Percentiles rank a stretch among this genome's conserved stretches.
Evolutionary conservation across 345 rosid genomes (phyloP).

Genomic region (Citrus unshiu): DNA sequence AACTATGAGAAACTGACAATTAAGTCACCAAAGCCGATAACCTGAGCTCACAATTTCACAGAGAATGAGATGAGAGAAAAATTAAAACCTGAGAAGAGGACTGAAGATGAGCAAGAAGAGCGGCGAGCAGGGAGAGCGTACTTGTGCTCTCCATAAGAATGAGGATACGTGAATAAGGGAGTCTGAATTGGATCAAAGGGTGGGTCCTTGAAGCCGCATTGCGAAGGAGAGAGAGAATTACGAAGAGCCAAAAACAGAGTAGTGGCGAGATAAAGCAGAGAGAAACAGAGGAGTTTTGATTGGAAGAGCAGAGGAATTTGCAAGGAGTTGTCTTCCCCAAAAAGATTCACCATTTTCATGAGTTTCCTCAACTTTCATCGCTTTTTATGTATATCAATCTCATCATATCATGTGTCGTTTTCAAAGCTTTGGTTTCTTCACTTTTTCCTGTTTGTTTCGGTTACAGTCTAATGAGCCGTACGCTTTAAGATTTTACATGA

Average conservation of each 20-base stretch:
- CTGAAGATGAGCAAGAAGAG: conserved; percentile 63
- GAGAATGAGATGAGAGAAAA: not conserved
- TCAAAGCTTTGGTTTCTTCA: not conserved
- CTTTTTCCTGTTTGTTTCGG: not conserved
- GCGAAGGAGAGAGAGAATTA: conserved; percentile 40
- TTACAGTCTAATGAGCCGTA: no score
- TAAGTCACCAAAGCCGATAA: not conserved
- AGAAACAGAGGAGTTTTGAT: conserved; percentile 80
- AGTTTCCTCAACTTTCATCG: not conserved
- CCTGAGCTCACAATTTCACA: not conserved
- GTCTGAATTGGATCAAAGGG: conserved; percentile 65
- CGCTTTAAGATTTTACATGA: no score
- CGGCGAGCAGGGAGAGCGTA: conserved; percentile 71
- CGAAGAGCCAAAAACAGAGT: conserved; percentile 52
- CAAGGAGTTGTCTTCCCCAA: conserved; percentile 23
- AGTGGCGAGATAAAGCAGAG: conserved; percentile 64
- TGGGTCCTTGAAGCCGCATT: conserved; percentile 70
- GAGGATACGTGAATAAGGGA: conserved; percentile 70
- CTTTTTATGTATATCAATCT: no score
- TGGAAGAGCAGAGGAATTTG: conserved; percentile 48
- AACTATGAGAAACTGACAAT: no score
- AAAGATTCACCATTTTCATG: not conserved
- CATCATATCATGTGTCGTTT: no score
- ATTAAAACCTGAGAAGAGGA: conserved; percentile 57
- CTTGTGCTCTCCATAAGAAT: conserved; percentile 82